These are phyloP conservation scores for Ormosia semicastrata DNA, from an alignment of 306 rosid genomes.

Conservation along the genomic window DNA sequence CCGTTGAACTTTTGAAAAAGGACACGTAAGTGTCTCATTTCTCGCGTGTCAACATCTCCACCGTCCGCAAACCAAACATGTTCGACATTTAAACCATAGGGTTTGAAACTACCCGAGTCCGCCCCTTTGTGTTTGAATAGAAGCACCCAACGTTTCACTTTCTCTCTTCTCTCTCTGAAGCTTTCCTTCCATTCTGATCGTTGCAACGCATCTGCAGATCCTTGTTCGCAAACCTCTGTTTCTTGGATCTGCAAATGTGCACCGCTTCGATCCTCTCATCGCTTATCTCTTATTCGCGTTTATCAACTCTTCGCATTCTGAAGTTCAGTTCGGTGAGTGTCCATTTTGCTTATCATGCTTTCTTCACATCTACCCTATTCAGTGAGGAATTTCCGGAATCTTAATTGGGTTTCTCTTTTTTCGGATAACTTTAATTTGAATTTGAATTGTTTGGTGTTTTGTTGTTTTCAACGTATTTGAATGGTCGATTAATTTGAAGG, in stretches of 20 bases:
- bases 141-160: neutral
- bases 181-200: neutral
- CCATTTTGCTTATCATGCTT: neutral
- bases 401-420: neutral
- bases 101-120: conserved; percentile 35
- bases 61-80: too few relatives aligned
- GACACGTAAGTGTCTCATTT: neutral
- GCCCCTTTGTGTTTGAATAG: conserved; percentile 64
- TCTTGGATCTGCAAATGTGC: conserved; percentile 45
- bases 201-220: conserved; percentile 21
- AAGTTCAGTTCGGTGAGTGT: conserved; percentile 33
- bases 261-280: conserved; percentile 14
- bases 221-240: neutral
- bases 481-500: neutral
- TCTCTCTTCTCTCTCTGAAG: neutral
- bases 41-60: conserved; percentile 25
- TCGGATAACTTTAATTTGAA: neutral
- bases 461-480: neutral
- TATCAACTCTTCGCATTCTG: conserved; percentile 13
- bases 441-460: neutral
- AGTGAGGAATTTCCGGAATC: neutral
- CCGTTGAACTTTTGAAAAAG: conserved; percentile 28
- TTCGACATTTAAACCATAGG: too few relatives aligned
- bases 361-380: neutral
- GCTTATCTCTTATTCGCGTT: neutral